These are phyloP conservation scores for Salix exigua DNA, from an alignment of 345 rosid genomes.

Conservation along the genomic window DNA sequence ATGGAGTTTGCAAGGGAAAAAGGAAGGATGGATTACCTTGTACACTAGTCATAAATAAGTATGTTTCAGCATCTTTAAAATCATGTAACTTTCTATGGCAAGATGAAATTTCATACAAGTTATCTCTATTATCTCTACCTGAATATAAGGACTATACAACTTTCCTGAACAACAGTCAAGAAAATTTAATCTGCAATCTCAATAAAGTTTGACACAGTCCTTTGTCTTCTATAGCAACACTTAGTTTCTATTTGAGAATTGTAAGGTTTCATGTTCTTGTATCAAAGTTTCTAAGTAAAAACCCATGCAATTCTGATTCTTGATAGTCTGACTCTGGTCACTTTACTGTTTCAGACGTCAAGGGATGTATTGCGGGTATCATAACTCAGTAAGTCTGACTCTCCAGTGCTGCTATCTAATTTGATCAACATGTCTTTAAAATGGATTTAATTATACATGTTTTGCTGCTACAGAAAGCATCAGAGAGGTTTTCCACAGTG, in stretches of 20 bases:
- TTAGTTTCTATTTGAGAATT: neutral
- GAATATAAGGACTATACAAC: neutral
- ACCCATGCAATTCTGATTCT: neutral
- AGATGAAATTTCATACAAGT: neutral
- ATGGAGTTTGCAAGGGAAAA: constrained; percentile 81
- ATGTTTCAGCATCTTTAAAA: constrained; percentile 17
- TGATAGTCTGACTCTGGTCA: constrained; percentile 1
- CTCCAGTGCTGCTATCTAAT: constrained; percentile 13
- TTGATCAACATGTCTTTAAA: constrained; percentile 14
- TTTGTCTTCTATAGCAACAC: neutral
- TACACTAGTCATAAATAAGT: constrained; percentile 69
- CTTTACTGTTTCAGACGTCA: constrained; percentile 54
- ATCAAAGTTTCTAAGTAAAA: neutral
- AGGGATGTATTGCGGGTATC: constrained; percentile 67
- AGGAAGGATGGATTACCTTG: constrained; percentile 77
- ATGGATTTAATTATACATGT: constrained; percentile 1
- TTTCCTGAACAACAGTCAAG: neutral
- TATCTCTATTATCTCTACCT: neutral
- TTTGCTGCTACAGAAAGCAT: constrained; percentile 51
- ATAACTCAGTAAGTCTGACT: constrained; percentile 50
- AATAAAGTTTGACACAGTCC: constrained; percentile 1
- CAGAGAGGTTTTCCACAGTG: constrained; percentile 51
- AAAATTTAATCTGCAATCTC: neutral
- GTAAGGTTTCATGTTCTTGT: neutral
- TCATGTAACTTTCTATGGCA: neutral